Evolutionary conservation across 225 moss, liverwort and hornwort genomes (phyloP).

Genomic region (Climacium dendroides): DNA sequence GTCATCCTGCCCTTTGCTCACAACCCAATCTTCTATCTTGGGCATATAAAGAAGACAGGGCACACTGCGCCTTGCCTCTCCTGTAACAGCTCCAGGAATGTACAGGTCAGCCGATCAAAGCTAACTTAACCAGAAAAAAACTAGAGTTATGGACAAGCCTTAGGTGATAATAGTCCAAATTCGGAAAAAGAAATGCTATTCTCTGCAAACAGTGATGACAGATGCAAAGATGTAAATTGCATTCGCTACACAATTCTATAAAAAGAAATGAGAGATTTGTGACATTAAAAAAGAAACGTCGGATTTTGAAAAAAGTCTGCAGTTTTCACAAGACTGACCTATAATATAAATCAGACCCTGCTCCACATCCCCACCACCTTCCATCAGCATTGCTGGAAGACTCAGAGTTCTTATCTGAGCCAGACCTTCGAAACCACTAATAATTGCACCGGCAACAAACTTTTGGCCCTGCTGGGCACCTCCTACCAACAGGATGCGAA

Average conservation of each 20-base stretch:
- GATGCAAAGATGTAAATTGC: neutral
- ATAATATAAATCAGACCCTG: slow-evolving; percentile 61
- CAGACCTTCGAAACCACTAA: slow-evolving; percentile 49
- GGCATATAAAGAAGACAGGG: slow-evolving; percentile 71
- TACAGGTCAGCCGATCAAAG: neutral
- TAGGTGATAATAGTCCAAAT: neutral
- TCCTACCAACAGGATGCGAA: slow-evolving; percentile 49
- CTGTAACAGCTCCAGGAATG: slow-evolving; percentile 13
- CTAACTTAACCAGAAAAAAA: neutral
- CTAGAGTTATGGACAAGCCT: neutral
- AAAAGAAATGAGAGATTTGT: neutral
- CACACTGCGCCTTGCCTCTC: slow-evolving; percentile 43
- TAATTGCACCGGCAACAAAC: slow-evolving; percentile 48
- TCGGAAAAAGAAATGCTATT: neutral
- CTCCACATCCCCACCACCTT: slow-evolving; percentile 56
- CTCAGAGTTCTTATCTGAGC: slow-evolving; percentile 56
- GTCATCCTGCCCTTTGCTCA: slow-evolving; percentile 6
- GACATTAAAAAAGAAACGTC: neutral
- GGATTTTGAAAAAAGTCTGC: neutral
- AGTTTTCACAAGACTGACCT: slow-evolving; percentile 19
- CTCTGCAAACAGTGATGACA: neutral
- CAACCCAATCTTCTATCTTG: slow-evolving; percentile 71
- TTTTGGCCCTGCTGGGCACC: slow-evolving; percentile 54
- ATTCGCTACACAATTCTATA: neutral
- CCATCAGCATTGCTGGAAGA: slow-evolving; percentile 76